Base-by-base conservation (phyloP, 1,284 basidiomycete genomes). In the Apiotrichum akiyoshidainum region DNA sequence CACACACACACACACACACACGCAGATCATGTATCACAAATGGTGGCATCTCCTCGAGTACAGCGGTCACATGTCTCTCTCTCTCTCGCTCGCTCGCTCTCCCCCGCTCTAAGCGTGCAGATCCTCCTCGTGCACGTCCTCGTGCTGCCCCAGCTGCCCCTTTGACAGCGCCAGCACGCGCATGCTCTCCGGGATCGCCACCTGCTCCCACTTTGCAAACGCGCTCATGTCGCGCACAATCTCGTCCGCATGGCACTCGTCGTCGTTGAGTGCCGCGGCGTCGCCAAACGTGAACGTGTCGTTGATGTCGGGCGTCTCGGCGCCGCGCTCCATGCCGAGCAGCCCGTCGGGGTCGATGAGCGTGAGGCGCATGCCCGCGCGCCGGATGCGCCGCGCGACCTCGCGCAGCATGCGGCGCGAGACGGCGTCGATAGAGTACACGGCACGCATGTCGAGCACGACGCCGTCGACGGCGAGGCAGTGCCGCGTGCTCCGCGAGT, bases 301-400 rank as follows among this genome's bases (percentile, higher is more conserved):
- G 8, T 14, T 17, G 17, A 8, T 16, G 9, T 11, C 42, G 8
- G 37, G 40, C 8, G 34, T 19, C 13, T n/a, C 31, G 22, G 48
- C n/a, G 34, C 34, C 17, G n/a, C 7, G 5, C 35, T 26, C n/a
- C 35, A 56, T 46, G 54, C 49, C 51, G 10, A 63, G 53, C 5
- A 57, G 34, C 44, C 45, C 37, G 35, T 60, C 54, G n/a, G 61
- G 61, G 50, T 60, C 61, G 51, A 63, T 51, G 34, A 63, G 26
- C 26, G 17, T 14, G 26, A 56, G 39, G 14, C 40, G n/a, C 33
- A 54, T 41, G 33, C 56, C 58, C 1, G 53, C 45, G n/a, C 21
- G 22, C 47, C 49, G 53, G 17, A 63, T 54, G 19, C 61, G 58
- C 14, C 34, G 33, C 10, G 55, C 51, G 0, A 50, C 33, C 45